Base-by-base conservation (phyloP, 202 grass and related monocot species). In the Bolboschoenoplectus hybrid region DNA sequence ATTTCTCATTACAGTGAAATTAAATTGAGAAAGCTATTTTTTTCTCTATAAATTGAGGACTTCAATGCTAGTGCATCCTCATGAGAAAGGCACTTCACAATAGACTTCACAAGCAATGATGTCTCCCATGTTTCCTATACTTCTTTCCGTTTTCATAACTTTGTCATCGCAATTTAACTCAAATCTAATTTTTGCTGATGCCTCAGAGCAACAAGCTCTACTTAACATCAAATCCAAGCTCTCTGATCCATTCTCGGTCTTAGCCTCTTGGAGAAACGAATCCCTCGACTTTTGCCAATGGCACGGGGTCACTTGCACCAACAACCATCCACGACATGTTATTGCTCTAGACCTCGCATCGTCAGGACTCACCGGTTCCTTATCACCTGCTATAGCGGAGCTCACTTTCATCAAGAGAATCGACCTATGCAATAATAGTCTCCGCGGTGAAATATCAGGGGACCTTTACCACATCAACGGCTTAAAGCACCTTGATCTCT, bases 401-500 rank as follows among this genome's bases (percentile, higher is more conserved):
- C 60, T 63, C 60, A 32, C 60, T 32, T 63, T 63, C 19, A 63
- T 63, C 8, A 3, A 63, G 8, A 63, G 20, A 32, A 63, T 63
- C 20, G 20, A 63, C 60, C 7, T 63, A 34, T 2, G 32, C 2
- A 3, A 9, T 19, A 63, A 63, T 32, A 63, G 19, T 19, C 16
- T 63, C 2, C 0, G 2, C 0, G 85, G 88, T 0, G 40, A 89
- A 65, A 11, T 92, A 3, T 81, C 90, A 2, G 4, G 3, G 0
- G 44, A 84, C 56, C 81, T 89, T 3, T 70, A 49, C 0, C n/a
- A 41, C 17, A 75, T 16, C 61, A 69, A 80, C 1, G 47, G 57
- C 46, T 34, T 86, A 40, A 85, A 92, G 61, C 82, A 84, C 4
- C 85, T 92, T 7, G 61, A 87, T 32, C 26, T 92, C 17, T 39